Percentiles rank a stretch among this genome's conserved stretches.
phyloP scores from a whole-genome alignment of 352 stramenopile species.

The Plasmopara muralis region DNA sequence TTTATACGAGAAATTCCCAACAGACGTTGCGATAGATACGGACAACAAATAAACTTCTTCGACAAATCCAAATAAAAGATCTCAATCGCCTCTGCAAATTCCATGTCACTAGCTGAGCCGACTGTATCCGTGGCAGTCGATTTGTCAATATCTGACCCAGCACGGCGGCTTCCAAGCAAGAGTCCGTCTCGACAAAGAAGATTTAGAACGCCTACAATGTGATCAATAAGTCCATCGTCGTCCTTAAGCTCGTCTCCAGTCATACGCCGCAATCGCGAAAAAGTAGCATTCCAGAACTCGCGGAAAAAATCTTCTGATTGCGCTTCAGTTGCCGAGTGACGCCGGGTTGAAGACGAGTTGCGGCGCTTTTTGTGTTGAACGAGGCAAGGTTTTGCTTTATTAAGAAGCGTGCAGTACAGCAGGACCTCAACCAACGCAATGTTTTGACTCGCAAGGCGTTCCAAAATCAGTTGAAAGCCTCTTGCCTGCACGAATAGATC shows the following conservation, averaged over 20 bases:
- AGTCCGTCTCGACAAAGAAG: slow-evolving; percentile 59
- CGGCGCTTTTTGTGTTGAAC: slow-evolving; percentile 48
- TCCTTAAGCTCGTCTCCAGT: slow-evolving; percentile 70
- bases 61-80: slow-evolving; percentile 80
- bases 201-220: slow-evolving; percentile 62
- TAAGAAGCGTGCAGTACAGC: slow-evolving; percentile 61
- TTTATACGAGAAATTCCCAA: slow-evolving; percentile 65
- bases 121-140: slow-evolving; percentile 13
- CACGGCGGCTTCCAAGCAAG: slow-evolving; percentile 34
- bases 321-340: slow-evolving; percentile 25
- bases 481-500: slow-evolving; percentile 80
- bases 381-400: slow-evolving; percentile 71
- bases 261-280: slow-evolving; percentile 62
- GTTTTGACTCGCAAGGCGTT: slow-evolving; percentile 40
- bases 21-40: slow-evolving; percentile 68
- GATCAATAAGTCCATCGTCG: slow-evolving; percentile 71
- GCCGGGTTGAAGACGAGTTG: slow-evolving; percentile 33
- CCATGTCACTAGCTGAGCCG: slow-evolving; percentile 21
- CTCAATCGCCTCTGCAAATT: slow-evolving; percentile 73
- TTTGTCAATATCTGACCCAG: slow-evolving; percentile 23
- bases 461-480: slow-evolving; percentile 65
- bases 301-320: slow-evolving; percentile 75
- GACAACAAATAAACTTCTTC: slow-evolving; percentile 83
- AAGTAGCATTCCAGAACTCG: slow-evolving; percentile 65
- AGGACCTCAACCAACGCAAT: slow-evolving; percentile 53